These are phyloP conservation scores for Ricinus communis DNA, from an alignment of 345 rosid genomes.

Conservation along the genomic window DNA sequence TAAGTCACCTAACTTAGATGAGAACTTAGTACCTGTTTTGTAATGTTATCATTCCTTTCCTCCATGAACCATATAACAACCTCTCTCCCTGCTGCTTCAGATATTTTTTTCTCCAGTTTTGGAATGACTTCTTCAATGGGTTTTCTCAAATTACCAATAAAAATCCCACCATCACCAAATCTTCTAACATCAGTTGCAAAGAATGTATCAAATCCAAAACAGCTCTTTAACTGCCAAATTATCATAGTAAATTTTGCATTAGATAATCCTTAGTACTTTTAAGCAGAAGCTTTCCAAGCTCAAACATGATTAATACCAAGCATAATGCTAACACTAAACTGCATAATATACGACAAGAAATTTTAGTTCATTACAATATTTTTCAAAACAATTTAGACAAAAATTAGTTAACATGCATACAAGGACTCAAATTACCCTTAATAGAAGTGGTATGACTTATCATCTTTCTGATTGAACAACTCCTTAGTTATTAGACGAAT, in stretches of 20 bases:
- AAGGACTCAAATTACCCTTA: no score
- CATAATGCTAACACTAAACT: no score
- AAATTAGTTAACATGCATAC: no score
- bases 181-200: slow-evolving; percentile 89
- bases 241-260: background rate
- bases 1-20: no score
- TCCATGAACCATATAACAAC: slow-evolving; percentile 96
- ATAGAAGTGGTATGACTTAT: no score
- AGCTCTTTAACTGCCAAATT: slow-evolving; percentile 65
- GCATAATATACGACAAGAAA: no score
- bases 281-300: background rate
- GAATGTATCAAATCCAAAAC: slow-evolving; percentile 85
- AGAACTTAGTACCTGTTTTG: slow-evolving; percentile 75
- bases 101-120: slow-evolving; percentile 71
- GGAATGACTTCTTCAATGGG: slow-evolving; percentile 84
- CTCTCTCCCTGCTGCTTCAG: slow-evolving; percentile 83
- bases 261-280: background rate
- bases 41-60: slow-evolving; percentile 72
- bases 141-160: slow-evolving; percentile 74
- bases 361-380: no score
- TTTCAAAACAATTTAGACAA: no score
- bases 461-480: no score
- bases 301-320: background rate
- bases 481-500: no score
- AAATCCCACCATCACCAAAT: slow-evolving; percentile 95